These are phyloP conservation scores for Viridothelium virens DNA, from an alignment of 495 filamentous ascomycete species.

Conservation along the genomic window DNA sequence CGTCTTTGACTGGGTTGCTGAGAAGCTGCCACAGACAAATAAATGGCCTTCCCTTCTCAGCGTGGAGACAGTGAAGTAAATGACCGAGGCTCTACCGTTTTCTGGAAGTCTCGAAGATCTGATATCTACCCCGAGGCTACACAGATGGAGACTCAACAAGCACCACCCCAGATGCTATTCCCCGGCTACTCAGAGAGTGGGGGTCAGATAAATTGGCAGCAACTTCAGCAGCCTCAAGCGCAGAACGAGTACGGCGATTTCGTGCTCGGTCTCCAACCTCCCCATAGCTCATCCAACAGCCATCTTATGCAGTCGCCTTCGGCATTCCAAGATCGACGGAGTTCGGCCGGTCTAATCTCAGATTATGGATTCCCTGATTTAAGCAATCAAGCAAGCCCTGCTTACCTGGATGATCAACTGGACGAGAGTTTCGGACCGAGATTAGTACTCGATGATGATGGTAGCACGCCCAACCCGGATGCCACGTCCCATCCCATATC, in stretches of 20 bases:
- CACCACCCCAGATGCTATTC: background rate
- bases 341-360: background rate
- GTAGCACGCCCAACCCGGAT: background rate
- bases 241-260: background rate
- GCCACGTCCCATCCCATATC: background rate
- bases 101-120: background rate
- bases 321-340: background rate
- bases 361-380: slow-evolving; percentile 2
- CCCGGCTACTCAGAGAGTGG: background rate
- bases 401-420: background rate
- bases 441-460: background rate
- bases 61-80: background rate
- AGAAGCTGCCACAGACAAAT: too few species aligned
- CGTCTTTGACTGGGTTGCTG: too few species aligned
- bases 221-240: background rate
- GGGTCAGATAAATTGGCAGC: background rate
- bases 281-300: background rate
- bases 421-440: background rate
- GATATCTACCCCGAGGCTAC: background rate
- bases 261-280: background rate
- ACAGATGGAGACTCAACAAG: background rate
- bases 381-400: background rate
- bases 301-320: slow-evolving; percentile 3
- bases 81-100: background rate
- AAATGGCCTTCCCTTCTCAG: background rate